These are phyloP conservation scores for Anisogramma anomala DNA, from an alignment of 2,329 filamentous ascomycete species.

Conservation along the genomic window DNA sequence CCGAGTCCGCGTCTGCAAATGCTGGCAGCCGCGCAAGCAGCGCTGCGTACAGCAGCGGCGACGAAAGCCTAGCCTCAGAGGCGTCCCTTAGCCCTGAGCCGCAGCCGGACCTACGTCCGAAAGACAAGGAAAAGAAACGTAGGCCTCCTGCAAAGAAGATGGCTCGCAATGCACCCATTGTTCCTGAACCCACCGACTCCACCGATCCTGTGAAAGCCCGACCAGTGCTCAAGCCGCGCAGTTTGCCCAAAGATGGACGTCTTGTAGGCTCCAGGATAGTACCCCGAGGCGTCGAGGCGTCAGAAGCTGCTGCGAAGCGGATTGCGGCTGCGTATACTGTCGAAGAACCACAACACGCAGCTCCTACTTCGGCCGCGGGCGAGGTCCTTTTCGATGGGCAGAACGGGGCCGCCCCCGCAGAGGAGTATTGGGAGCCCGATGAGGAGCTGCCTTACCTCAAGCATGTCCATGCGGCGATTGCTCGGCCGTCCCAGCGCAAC, in stretches of 20 bases:
- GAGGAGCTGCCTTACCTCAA: constrained; percentile 12
- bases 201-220: constrained; percentile 1
- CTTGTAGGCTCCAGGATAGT: not conserved
- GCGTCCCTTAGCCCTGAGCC: not conserved
- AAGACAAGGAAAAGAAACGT: not conserved
- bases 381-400: not conserved
- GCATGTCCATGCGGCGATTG: constrained; percentile 3
- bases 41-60: not conserved
- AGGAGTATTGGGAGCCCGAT: constrained; percentile 1
- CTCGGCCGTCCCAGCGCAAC: not conserved
- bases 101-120: not conserved
- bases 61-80: not conserved
- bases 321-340: not conserved
- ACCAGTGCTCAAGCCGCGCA: constrained; percentile 10
- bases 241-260: constrained; percentile 1
- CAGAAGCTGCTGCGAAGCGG: constrained; percentile 10
- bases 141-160: constrained; percentile 1
- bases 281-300: constrained; percentile 10
- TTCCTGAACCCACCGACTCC: not conserved
- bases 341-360: not conserved
- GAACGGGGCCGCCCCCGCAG: not conserved
- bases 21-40: not conserved
- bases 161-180: not conserved
- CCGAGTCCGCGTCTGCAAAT: not conserved
- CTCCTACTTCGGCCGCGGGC: not conserved